Conservation (phyloP, 1,284 basidiomycete species). For the Heliocybe sulcata region DNA sequence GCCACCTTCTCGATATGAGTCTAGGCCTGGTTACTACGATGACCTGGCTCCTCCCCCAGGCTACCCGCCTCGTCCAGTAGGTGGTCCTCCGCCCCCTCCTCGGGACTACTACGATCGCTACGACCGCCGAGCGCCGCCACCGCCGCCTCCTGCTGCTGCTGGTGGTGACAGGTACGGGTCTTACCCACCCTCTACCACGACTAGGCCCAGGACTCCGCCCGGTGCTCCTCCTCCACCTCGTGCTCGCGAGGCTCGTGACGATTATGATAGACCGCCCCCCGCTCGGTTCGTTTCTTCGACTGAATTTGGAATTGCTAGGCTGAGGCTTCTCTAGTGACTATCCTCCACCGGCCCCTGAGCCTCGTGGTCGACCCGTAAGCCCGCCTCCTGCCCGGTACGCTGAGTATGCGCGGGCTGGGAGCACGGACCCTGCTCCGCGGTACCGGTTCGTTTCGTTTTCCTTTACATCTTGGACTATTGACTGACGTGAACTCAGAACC, state of each 20-base stretch:
- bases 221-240: slow-evolving; percentile 27
- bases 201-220: slow-evolving; percentile 40
- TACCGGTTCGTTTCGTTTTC: slow-evolving; percentile 39
- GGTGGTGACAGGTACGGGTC: slow-evolving; percentile 28
- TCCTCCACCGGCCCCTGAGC: slow-evolving; percentile 30
- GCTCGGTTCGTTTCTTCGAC: slow-evolving; percentile 32
- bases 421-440: slow-evolving; percentile 29
- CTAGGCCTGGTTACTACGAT: slow-evolving; percentile 31
- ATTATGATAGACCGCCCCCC: slow-evolving; percentile 33
- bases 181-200: slow-evolving; percentile 25
- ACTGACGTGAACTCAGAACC: slow-evolving; percentile 7
- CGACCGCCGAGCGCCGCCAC: slow-evolving; percentile 43
- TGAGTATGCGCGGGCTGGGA: slow-evolving; percentile 44
- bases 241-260: slow-evolving; percentile 38
- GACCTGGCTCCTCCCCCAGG: slow-evolving; percentile 23
- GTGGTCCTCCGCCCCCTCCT: slow-evolving; percentile 34
- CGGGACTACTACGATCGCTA: slow-evolving; percentile 53
- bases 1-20: slow-evolving; percentile 33
- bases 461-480: background rate
- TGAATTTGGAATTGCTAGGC: slow-evolving; percentile 1
- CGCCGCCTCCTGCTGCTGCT: too few relatives aligned
- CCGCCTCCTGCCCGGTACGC: slow-evolving; percentile 47
- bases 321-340: slow-evolving; percentile 32
- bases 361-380: slow-evolving; percentile 49
- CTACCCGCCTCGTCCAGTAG: slow-evolving; percentile 36